A percentile compares a stretch with the other conserved stretches of the same genome.
Conservation (phyloP, 2,329 filamentous ascomycete species). For the Plectosphaerella cucumerina region DNA sequence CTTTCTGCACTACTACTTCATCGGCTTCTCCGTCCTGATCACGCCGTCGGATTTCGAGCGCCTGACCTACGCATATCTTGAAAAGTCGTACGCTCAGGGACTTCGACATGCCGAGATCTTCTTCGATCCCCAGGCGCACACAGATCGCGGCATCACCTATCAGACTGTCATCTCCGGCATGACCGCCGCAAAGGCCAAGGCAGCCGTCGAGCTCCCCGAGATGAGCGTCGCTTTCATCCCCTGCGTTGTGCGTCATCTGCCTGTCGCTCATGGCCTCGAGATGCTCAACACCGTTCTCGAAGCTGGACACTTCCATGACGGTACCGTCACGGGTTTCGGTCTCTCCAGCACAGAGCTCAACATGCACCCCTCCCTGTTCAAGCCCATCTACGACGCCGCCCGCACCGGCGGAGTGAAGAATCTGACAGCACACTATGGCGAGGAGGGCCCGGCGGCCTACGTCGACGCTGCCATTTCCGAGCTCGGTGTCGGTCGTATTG, state of each 20-base stretch:
- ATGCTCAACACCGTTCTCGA: constrained; percentile 32
- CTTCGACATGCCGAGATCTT: constrained; percentile 74
- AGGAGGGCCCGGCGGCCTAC: constrained; percentile 67
- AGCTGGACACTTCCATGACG: constrained; percentile 41
- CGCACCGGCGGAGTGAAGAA: constrained; percentile 42
- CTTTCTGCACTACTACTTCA: constrained; percentile 76
- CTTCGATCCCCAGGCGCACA: constrained; percentile 77
- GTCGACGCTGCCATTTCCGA: constrained; percentile 59
- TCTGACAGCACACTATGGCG: constrained; percentile 71
- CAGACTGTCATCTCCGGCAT: constrained; percentile 62
- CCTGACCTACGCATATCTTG: constrained; percentile 69
- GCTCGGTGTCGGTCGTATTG: constrained; percentile 62
- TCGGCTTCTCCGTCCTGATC: constrained; percentile 67
- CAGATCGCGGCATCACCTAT: constrained; percentile 57
- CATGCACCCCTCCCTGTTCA: constrained; percentile 56
- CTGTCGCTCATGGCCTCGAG: constrained; percentile 49
- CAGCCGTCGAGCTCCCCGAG: constrained; percentile 53
- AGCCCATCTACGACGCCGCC: constrained; percentile 54
- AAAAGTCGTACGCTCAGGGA: constrained; percentile 57
- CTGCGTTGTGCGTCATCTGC: constrained; percentile 69
- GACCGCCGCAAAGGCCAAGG: constrained; percentile 52
- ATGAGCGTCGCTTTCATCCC: constrained; percentile 64
- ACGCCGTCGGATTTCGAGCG: constrained; percentile 65
- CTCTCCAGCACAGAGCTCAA: constrained; percentile 62
- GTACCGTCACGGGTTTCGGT: constrained; percentile 58